Evolutionary conservation across 768 basidiomycete genomes (phyloP).

Genomic region (Leccinum sublutescens): DNA sequence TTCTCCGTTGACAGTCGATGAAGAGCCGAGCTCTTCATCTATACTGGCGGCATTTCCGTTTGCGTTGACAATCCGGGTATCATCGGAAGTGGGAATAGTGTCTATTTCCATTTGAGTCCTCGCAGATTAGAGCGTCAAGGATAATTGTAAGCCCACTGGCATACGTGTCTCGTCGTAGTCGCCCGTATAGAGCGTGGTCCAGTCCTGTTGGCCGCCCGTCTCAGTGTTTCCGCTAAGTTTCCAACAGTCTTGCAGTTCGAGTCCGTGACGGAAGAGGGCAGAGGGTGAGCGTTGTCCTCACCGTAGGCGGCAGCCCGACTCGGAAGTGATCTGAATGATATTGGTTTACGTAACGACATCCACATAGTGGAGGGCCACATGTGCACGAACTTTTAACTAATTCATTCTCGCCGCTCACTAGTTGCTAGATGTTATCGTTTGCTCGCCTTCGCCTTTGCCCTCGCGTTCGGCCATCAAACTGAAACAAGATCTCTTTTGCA

Average conservation of each 20-base stretch:
- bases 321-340: neutral
- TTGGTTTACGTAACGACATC: neutral
- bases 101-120: neutral
- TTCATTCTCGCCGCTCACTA: too few species aligned
- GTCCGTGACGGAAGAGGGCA: neutral
- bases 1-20: neutral
- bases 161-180: neutral
- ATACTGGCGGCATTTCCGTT: neutral
- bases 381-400: too few species aligned
- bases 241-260: neutral
- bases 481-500: too few species aligned
- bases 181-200: neutral
- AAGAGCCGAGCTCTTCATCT: neutral
- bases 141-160: too few species aligned
- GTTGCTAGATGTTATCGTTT: too few species aligned
- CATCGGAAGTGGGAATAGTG: constrained; percentile 3
- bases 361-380: too few species aligned
- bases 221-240: neutral
- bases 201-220: neutral
- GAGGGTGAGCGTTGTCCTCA: neutral
- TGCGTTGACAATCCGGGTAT: neutral
- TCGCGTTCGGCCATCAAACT: too few species aligned
- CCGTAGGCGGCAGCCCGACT: too few species aligned
- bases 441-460: too few species aligned
- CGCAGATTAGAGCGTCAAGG: neutral